phyloP scores from a whole-genome alignment of 1,139 yeast genomes.

The Pneumocystis carinii region DNA sequence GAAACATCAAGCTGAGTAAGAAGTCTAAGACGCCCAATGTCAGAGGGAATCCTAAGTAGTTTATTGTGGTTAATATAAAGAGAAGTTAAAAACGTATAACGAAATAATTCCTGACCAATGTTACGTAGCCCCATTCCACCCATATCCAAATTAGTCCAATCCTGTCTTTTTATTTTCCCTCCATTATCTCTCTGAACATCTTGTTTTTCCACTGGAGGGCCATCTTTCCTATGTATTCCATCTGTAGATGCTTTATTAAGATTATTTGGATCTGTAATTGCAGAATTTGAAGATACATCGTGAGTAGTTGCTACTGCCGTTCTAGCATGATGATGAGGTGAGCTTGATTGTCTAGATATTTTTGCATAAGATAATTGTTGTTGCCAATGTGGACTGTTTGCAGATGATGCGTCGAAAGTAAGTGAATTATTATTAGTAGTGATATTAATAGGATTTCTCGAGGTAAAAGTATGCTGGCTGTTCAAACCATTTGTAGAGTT shows the following conservation, averaged over 20 bases:
- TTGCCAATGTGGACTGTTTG: constrained; percentile 12
- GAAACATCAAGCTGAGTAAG: constrained; percentile 77
- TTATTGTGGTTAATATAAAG: constrained; percentile 79
- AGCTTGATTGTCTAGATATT: constrained; percentile 53
- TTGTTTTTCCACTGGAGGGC: constrained; percentile 17
- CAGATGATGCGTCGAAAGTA: not conserved
- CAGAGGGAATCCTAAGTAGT: constrained; percentile 50
- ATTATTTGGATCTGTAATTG: constrained; percentile 10
- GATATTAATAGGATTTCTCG: not conserved
- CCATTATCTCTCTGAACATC: not conserved
- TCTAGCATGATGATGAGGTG: constrained; percentile 83
- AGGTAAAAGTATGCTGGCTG: not conserved
- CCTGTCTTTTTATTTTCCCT: constrained; percentile 11
- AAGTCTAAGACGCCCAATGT: constrained; percentile 53
- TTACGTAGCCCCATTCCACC: constrained; percentile 74
- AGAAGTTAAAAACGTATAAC: constrained; percentile 72
- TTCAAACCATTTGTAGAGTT: not conserved
- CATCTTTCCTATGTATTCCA: constrained; percentile 32
- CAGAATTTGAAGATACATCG: constrained; percentile 30
- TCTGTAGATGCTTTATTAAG: constrained; percentile 22
- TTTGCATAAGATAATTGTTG: constrained; percentile 74
- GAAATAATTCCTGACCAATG: constrained; percentile 59
- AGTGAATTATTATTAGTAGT: not conserved
- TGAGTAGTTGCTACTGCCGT: constrained; percentile 59
- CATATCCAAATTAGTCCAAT: constrained; percentile 85